These are phyloP conservation scores for Annulohypoxylon bovei DNA, from an alignment of 495 filamentous ascomycete species.

Conservation along the genomic window DNA sequence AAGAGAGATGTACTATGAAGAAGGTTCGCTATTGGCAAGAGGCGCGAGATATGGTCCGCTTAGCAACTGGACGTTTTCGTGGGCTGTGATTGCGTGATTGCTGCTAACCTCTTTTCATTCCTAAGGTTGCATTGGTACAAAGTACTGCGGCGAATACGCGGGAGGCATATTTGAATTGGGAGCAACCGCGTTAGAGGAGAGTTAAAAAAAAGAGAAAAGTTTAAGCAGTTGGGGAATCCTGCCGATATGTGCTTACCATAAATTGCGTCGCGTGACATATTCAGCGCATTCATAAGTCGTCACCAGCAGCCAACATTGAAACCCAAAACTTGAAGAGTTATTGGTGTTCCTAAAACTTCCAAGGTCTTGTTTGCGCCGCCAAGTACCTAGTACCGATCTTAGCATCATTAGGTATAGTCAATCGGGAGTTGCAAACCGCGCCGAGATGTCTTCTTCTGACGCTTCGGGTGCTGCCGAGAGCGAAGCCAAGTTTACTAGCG, in stretches of 20 bases:
- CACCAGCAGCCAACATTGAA: not conserved
- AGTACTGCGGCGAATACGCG: not conserved
- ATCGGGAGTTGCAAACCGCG: conserved; percentile 7
- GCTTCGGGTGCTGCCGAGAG: conserved; percentile 26
- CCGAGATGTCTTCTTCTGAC: conserved; percentile 33
- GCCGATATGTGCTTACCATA: not conserved
- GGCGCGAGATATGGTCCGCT: conserved; percentile 21
- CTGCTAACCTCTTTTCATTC: conserved; percentile 23
- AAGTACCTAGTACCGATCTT: not conserved
- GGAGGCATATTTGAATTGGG: conserved; percentile 4
- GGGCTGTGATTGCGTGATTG: conserved; percentile 35
- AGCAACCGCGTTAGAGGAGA: not conserved
- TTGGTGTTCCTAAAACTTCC: not conserved
- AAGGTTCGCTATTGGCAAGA: not conserved
- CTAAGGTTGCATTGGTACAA: conserved; percentile 18
- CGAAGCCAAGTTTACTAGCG: conserved; percentile 38
- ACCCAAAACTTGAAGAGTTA: not conserved
- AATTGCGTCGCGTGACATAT: not conserved
- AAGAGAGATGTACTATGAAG: not conserved
- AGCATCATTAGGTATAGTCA: not conserved
- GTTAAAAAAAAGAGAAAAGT: conserved; percentile 2
- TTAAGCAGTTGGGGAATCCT: not conserved
- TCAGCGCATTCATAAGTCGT: conserved; percentile 5
- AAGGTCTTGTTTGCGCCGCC: not conserved
- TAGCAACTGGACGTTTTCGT: conserved; percentile 21